These are phyloP conservation scores for Rhodotorula taiwanensis DNA, from an alignment of 768 basidiomycete species.

Conservation along the genomic window DNA sequence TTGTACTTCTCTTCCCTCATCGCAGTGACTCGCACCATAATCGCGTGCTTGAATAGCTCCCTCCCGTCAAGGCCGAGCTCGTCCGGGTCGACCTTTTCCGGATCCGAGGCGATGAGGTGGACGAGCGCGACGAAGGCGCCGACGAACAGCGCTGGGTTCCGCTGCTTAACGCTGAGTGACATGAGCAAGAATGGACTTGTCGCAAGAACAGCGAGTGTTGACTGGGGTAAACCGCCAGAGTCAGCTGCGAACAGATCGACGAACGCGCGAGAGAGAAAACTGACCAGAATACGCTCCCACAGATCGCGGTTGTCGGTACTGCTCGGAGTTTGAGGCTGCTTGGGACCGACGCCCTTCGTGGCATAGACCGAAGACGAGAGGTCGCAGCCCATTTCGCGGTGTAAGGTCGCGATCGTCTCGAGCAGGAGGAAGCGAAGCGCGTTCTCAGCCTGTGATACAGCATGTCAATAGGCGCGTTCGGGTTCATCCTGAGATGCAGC, in stretches of 20 bases:
- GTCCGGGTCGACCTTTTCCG: too few relatives aligned
- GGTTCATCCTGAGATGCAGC: too few relatives aligned
- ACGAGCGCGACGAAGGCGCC: background rate
- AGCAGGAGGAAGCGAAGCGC: background rate
- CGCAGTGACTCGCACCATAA: background rate
- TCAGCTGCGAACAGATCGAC: too few relatives aligned
- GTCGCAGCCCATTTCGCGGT: background rate
- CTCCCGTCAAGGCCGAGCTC: background rate
- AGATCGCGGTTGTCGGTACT: too few relatives aligned
- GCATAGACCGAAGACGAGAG: background rate
- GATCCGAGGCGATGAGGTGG: constrained; percentile 5
- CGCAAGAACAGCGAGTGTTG: too few relatives aligned
- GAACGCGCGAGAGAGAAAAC: background rate
- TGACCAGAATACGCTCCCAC: background rate
- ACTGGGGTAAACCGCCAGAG: too few relatives aligned
- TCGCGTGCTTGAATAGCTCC: background rate
- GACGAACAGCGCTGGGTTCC: background rate
- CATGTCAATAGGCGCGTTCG: too few relatives aligned
- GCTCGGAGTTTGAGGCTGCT: too few relatives aligned
- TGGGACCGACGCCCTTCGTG: background rate
- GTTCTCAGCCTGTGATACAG: too few relatives aligned
- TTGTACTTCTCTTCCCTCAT: too few relatives aligned
- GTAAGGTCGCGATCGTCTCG: background rate
- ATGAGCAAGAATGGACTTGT: too few relatives aligned
- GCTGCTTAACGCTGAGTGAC: too few relatives aligned